Evolutionary conservation across 2,329 filamentous ascomycete species (phyloP).

Genomic region (Talaromyces sp.): DNA sequence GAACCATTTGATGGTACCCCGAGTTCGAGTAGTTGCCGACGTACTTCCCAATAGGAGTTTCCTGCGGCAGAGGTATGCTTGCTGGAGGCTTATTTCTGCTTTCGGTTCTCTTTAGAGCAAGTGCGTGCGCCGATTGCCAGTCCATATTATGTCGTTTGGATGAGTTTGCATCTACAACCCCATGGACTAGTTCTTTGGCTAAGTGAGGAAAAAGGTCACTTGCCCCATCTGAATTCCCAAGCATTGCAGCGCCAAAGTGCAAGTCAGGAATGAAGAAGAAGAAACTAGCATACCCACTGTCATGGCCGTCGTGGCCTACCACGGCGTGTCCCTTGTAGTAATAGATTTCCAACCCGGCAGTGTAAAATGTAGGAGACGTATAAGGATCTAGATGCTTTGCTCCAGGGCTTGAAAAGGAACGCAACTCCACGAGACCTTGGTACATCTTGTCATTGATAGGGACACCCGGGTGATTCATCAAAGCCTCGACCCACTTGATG

Average conservation of each 20-base stretch:
- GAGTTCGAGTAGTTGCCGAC: conserved; percentile 2
- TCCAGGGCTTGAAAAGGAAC: not conserved
- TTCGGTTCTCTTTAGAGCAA: not conserved
- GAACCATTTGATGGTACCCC: conserved; percentile 20
- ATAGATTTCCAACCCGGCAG: conserved; percentile 21
- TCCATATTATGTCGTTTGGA: not conserved
- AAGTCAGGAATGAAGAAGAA: conserved; percentile 6
- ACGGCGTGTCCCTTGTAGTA: conserved; percentile 25
- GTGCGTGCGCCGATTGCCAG: not conserved
- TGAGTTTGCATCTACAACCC: not conserved
- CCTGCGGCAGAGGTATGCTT: not conserved
- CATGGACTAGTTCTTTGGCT: not conserved
- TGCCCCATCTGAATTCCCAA: conserved; percentile 6
- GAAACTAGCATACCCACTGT: conserved; percentile 21
- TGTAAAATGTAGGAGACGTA: conserved; percentile 20
- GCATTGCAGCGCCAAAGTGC: not conserved
- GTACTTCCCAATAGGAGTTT: not conserved
- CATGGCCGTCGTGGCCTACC: conserved; percentile 23
- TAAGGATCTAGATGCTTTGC: not conserved
- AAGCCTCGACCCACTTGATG: conserved; percentile 23
- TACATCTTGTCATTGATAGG: conserved; percentile 18
- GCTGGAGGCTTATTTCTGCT: not conserved
- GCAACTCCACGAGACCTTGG: not conserved
- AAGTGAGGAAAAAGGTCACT: not conserved
- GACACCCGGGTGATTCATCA: conserved; percentile 20